Conservation (phyloP, 176 grass and related monocot species). For the Avena atlantica region DNA sequence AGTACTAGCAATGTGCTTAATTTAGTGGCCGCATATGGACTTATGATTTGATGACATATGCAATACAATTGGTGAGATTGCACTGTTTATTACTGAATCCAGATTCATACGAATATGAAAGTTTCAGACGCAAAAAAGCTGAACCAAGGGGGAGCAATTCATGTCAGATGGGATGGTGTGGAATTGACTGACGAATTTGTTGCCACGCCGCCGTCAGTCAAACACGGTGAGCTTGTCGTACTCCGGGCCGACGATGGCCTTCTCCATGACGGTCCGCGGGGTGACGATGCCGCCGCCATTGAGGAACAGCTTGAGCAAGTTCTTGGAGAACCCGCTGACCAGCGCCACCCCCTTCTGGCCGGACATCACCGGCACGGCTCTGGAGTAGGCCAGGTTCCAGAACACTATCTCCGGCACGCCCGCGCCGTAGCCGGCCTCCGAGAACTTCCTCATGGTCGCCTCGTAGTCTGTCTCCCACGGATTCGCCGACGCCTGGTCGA, state of each 20-base stretch:
- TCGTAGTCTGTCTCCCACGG: conserved; percentile 72
- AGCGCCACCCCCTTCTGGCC: conserved; percentile 8
- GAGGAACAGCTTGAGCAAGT: conserved; percentile 24
- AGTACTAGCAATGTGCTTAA: conserved; percentile 18
- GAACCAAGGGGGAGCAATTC: background rate
- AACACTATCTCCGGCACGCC: conserved; percentile 11
- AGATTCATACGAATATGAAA: background rate
- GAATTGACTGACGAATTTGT: background rate
- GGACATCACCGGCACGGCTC: conserved; percentile 7
- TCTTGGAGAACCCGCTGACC: conserved; percentile 15
- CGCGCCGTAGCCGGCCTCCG: background rate
- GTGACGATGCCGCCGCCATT: conserved; percentile 22
- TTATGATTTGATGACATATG: background rate
- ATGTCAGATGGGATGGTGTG: background rate
- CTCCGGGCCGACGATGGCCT: background rate
- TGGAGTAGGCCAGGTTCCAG: conserved; percentile 8
- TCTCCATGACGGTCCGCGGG: conserved; percentile 3
- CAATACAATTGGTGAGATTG: background rate
- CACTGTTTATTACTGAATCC: background rate
- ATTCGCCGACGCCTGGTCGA: conserved; percentile 45
- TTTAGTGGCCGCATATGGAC: conserved; percentile 7
- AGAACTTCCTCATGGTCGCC: conserved; percentile 59
- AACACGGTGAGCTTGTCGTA: conserved; percentile 17
- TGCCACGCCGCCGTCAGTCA: background rate
- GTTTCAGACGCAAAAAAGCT: background rate